Evolutionary conservation across 345 rosid species (phyloP), one percentile per base, ranked within the genome.

Genomic region (Syzygium oleosum): DNA sequence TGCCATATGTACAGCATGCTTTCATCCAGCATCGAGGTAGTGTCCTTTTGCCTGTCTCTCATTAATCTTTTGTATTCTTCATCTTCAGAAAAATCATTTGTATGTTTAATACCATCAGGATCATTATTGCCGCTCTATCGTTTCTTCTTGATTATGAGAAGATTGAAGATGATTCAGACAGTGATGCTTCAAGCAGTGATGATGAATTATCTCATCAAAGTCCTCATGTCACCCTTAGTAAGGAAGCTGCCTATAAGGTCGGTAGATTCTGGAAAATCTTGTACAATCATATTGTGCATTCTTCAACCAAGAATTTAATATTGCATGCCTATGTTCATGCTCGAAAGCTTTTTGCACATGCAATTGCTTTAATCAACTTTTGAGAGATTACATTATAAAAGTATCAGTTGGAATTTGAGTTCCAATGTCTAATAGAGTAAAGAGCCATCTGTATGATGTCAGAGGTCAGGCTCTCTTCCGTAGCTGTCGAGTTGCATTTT

Each of bases 111-210:
- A 85, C 88, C 87, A 61, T 87, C 92, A 97, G 99, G 94, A 96
- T 98, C 88, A 97, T 96, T 97, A 92, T 94, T 46, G 94, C 98
- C 54, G 88, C 97, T 12, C 88, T 98, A 25, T 93, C 96, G 13
- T 98, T 96, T 92, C 98, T 98, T 89, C 95, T 98, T 65, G 98
- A 95, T 91, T 97, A 91, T 87, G 99, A 98, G 93, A 96, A 94
- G 93, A 90, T 96, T 88, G 96, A 93, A 46, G 95, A 92, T 85
- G 94, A 90, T 54, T 91, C 94, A 54, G 94, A 95, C 89, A 93
- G 94, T 90, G 99, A 96, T 90, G 94, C 91, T 90, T 92, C 96
- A 51, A 92, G 95, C 86, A 89, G 92, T 53, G 99, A 96, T 85
- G 99, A 97, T 85, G 99, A 95, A 52, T 88, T 89, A 46, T 38